Evolutionary conservation across 208 protist genomes (phyloP).

Genomic region (Crithidia thermophila): DNA sequence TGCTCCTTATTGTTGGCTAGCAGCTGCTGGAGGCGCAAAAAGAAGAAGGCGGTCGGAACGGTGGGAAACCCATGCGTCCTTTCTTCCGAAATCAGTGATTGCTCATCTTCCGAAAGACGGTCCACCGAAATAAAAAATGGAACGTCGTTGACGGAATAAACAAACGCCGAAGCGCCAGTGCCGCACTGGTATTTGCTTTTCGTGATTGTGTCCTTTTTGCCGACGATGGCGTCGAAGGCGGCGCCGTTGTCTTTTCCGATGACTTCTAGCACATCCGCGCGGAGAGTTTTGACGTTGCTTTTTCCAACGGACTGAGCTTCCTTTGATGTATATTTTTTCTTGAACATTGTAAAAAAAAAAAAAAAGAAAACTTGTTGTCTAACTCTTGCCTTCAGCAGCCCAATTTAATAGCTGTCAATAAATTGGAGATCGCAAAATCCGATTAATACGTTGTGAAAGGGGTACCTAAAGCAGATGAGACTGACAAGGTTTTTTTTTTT

Average conservation of each 20-base stretch:
- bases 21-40: conserved; percentile 43
- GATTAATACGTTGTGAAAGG: too few species aligned
- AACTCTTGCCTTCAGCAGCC: too few species aligned
- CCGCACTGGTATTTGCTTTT: conserved; percentile 50
- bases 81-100: conserved; percentile 18
- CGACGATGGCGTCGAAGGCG: conserved; percentile 51
- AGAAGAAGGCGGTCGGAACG: conserved; percentile 71
- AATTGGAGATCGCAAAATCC: too few species aligned
- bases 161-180: conserved; percentile 33
- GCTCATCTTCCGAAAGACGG: conserved; percentile 38
- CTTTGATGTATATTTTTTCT: conserved; percentile 63
- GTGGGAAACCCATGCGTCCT: conserved; percentile 8
- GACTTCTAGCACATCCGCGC: conserved; percentile 28
- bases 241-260: conserved; percentile 46
- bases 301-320: conserved; percentile 47
- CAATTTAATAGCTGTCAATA: too few species aligned
- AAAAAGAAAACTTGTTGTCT: not conserved
- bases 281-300: conserved; percentile 58
- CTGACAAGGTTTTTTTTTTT: too few species aligned
- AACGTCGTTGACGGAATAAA: conserved; percentile 61
- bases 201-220: conserved; percentile 51
- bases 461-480: too few species aligned
- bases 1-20: conserved; percentile 23
- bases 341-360: conserved; percentile 51
- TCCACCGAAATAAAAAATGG: conserved; percentile 55